phyloP scores from a whole-genome alignment of 495 filamentous ascomycete species.

The Xylaria intraflava region DNA sequence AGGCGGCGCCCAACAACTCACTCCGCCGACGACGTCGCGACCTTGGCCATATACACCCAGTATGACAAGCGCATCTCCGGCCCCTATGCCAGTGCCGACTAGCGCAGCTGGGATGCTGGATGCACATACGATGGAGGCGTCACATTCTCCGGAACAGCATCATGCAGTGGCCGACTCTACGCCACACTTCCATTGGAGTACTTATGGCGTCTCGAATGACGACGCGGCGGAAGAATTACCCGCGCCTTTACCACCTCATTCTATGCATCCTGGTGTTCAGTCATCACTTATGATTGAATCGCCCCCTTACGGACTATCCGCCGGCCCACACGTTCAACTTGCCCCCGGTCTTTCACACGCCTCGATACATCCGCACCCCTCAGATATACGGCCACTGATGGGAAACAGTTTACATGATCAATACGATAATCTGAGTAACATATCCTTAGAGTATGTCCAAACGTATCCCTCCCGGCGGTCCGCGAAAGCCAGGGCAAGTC shows the following conservation, averaged over 20 bases:
- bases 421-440: slow-evolving; percentile 17
- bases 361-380: slow-evolving; percentile 16
- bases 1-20: slow-evolving; percentile 32
- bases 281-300: slow-evolving; percentile 20
- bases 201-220: slow-evolving; percentile 23
- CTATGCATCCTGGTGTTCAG: slow-evolving; percentile 9
- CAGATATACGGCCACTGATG: slow-evolving; percentile 10
- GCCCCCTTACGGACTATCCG: slow-evolving; percentile 9
- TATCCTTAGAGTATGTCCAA: slow-evolving; percentile 15
- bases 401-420: slow-evolving; percentile 15
- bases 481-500: slow-evolving; percentile 2
- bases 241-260: slow-evolving; percentile 14
- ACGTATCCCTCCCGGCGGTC: slow-evolving; percentile 17
- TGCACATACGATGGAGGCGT: slow-evolving; percentile 19
- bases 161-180: slow-evolving; percentile 17
- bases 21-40: slow-evolving; percentile 38
- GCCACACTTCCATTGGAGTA: slow-evolving; percentile 22
- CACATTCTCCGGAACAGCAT: slow-evolving; percentile 24
- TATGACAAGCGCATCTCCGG: slow-evolving; percentile 28
- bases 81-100: slow-evolving; percentile 31
- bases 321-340: slow-evolving; percentile 12
- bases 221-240: slow-evolving; percentile 17
- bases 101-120: slow-evolving; percentile 28
- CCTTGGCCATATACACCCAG: slow-evolving; percentile 29
- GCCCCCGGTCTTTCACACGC: slow-evolving; percentile 15